These are phyloP conservation scores for Lonicera japonica DNA, from an alignment of 129 eudicot species.

Conservation along the genomic window DNA sequence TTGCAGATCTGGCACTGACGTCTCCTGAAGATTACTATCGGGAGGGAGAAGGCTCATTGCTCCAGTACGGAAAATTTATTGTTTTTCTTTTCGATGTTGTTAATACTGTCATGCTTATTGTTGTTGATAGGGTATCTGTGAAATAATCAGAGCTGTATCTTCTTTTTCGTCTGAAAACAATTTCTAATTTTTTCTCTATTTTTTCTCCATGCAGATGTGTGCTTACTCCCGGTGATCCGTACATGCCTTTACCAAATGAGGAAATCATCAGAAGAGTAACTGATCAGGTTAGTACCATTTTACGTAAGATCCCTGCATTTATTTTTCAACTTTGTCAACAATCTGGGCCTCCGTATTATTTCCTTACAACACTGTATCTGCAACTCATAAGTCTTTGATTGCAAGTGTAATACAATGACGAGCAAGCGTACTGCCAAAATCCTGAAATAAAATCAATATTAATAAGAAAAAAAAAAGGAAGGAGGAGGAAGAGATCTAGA, in stretches of 20 bases:
- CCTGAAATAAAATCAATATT: too few relatives aligned
- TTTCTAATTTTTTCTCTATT: background rate
- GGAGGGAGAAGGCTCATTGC: constrained; percentile 96
- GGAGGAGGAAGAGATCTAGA: too few relatives aligned
- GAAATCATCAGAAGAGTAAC: constrained; percentile 79
- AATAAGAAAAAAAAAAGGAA: background rate
- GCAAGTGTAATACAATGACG: too few relatives aligned
- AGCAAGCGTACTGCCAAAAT: background rate
- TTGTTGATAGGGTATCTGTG: background rate
- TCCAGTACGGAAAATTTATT: constrained; percentile 51
- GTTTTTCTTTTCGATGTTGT: background rate
- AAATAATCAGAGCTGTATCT: background rate
- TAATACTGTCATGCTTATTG: background rate
- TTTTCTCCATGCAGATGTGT: constrained; percentile 59
- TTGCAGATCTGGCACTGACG: constrained; percentile 92
- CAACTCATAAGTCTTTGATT: too few relatives aligned
- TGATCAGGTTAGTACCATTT: constrained; percentile 56
- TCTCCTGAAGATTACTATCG: constrained; percentile 93
- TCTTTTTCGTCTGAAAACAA: constrained; percentile 10
- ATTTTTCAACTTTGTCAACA: background rate
- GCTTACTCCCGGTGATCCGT: constrained; percentile 96
- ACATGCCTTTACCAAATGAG: constrained; percentile 93
- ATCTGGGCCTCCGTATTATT: too few relatives aligned
- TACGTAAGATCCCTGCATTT: background rate
- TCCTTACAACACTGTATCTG: too few relatives aligned